phyloP scores from a whole-genome alignment of 306 rosid species.

The Trifolium subterraneum region DNA sequence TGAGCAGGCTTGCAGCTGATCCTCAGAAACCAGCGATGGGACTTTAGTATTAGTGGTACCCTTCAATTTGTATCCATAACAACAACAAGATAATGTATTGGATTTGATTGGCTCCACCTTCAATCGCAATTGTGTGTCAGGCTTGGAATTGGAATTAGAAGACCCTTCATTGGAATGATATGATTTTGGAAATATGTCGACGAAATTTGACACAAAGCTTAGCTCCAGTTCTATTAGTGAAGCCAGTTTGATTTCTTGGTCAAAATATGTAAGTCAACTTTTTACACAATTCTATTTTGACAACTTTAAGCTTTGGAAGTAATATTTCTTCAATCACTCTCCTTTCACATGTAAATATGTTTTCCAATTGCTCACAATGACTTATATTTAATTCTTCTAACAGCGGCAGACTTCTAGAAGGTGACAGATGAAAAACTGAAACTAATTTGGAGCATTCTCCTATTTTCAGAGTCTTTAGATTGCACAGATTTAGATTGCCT shows the following conservation, averaged over 20 bases:
- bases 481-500: background rate
- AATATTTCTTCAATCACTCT: too few relatives aligned
- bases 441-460: fast-evolving
- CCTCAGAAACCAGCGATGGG: background rate
- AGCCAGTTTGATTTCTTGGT: too few relatives aligned
- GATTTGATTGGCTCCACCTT: background rate
- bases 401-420: background rate
- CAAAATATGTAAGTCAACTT: too few relatives aligned
- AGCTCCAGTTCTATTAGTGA: too few relatives aligned
- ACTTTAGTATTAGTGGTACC: background rate
- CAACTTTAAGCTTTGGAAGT: too few relatives aligned
- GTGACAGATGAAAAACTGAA: background rate
- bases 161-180: too few relatives aligned
- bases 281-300: too few relatives aligned
- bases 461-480: background rate
- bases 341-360: too few relatives aligned
- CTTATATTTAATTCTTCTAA: background rate
- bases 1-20: background rate
- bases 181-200: background rate
- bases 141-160: background rate
- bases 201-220: background rate
- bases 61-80: background rate
- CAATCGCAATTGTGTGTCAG: background rate
- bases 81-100: background rate
- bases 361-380: background rate